These are phyloP conservation scores for Chenopodium berlandieri DNA, from an alignment of 148 eudicot species.

Conservation along the genomic window DNA sequence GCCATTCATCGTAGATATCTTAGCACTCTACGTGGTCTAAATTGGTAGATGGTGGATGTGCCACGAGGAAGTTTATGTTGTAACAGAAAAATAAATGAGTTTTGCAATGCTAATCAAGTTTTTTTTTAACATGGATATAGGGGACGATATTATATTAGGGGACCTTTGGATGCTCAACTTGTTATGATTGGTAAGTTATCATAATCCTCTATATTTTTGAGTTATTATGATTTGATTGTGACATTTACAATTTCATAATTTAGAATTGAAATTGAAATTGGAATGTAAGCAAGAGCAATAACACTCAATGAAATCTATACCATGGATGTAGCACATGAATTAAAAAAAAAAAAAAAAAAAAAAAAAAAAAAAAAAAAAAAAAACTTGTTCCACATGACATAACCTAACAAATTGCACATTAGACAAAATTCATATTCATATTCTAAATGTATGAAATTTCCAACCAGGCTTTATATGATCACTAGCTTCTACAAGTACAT, in stretches of 20 bases:
- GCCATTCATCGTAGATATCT: background rate
- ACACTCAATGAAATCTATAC: background rate
- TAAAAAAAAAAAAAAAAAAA: too few relatives aligned
- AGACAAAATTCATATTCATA: background rate
- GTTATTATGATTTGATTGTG: background rate
- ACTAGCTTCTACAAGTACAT: background rate
- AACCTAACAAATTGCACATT: background rate
- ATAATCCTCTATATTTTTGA: background rate
- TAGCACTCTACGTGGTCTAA: slow-evolving; percentile 20
- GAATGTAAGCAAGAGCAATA: background rate
- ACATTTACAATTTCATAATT: background rate
- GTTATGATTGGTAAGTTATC: background rate
- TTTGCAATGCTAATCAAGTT: slow-evolving; percentile 13
- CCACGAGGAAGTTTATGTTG: background rate
- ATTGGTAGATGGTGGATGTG: background rate
- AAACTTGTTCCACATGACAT: background rate
- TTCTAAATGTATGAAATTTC: background rate
- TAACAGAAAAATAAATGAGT: background rate
- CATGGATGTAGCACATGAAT: too few relatives aligned
- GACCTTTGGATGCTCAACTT: background rate
- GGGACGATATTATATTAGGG: background rate
- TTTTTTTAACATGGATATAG: background rate
- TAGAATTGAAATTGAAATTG: background rate
- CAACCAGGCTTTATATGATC: background rate
- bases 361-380: too few relatives aligned